Conservation (phyloP, 2,329 filamentous ascomycete genomes). For the Dactylellina parvicollis region DNA sequence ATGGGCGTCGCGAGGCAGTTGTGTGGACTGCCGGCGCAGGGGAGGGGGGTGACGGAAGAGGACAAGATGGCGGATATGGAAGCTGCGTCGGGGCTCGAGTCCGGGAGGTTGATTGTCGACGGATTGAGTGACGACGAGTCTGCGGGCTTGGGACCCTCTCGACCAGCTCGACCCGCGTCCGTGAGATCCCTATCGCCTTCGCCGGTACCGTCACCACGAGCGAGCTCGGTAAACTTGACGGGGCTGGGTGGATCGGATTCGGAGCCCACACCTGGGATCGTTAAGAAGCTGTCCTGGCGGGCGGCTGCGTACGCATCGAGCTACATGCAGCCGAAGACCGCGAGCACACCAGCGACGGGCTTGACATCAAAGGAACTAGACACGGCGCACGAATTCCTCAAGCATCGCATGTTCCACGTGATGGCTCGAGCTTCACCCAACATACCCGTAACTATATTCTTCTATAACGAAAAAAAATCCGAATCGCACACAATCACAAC, state of each 20-base stretch:
- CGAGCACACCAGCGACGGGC: conserved; percentile 34
- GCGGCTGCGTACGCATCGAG: conserved; percentile 43
- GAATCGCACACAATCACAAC: conserved; percentile 86
- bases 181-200: conserved; percentile 60
- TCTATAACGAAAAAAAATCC: conserved; percentile 86
- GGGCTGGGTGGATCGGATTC: conserved; percentile 36
- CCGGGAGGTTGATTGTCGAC: conserved; percentile 57
- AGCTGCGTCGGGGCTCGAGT: conserved; percentile 37
- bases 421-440: conserved; percentile 82
- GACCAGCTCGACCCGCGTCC: conserved; percentile 59
- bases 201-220: conserved; percentile 54
- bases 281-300: conserved; percentile 38
- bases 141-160: conserved; percentile 55
- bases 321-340: conserved; percentile 35
- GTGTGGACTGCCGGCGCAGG: conserved; percentile 79
- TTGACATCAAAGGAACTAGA: conserved; percentile 80
- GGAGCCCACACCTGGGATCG: conserved; percentile 56
- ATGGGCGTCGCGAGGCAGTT: conserved; percentile 86
- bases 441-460: conserved; percentile 87
- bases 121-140: conserved; percentile 63
- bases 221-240: conserved; percentile 33
- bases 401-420: conserved; percentile 88
- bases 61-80: conserved; percentile 56
- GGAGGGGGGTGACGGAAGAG: conserved; percentile 64
- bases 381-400: conserved; percentile 83